Evolutionary conservation across 1,139 yeast genomes (phyloP).

Genomic region (Hyphopichia wangnamkhiaoensis): DNA sequence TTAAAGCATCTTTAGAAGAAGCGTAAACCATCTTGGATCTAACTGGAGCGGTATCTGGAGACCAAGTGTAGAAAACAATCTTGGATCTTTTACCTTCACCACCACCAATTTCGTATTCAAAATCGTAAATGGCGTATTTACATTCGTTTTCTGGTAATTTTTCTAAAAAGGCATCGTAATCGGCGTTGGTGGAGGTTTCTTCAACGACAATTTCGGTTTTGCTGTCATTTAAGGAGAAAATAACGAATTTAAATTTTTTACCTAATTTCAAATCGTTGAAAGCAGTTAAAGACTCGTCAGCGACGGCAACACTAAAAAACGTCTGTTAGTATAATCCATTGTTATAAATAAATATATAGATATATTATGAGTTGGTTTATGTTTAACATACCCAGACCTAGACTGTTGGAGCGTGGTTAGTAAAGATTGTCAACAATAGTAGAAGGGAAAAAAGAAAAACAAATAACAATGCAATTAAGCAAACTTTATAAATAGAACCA

Average conservation of each 20-base stretch:
- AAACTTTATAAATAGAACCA: no score
- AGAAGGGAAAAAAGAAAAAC: background rate
- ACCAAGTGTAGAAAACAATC: slow-evolving; percentile 93
- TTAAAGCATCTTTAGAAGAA: slow-evolving; percentile 93
- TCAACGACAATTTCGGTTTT: slow-evolving; percentile 92
- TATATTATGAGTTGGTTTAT: background rate
- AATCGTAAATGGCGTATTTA: slow-evolving; percentile 94
- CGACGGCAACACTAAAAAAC: slow-evolving; percentile 76
- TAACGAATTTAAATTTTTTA: slow-evolving; percentile 80
- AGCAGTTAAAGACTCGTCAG: slow-evolving; percentile 90
- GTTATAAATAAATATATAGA: no score
- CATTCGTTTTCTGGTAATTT: slow-evolving; percentile 95
- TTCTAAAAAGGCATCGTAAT: slow-evolving; percentile 82
- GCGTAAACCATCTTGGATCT: slow-evolving; percentile 98
- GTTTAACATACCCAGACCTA: slow-evolving; percentile 3
- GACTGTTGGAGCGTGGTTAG: background rate
- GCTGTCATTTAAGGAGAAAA: slow-evolving; percentile 75
- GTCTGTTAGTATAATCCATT: slow-evolving; percentile 30
- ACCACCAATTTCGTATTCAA: slow-evolving; percentile 85
- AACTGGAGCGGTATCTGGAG: slow-evolving; percentile 96
- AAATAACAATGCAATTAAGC: no score
- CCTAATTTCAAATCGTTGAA: slow-evolving; percentile 96
- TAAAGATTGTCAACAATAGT: background rate
- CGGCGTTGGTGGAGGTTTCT: slow-evolving; percentile 69
- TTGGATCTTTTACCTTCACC: slow-evolving; percentile 97